These are phyloP conservation scores for Cicer arietinum DNA, from an alignment of 306 rosid species.

Conservation along the genomic window DNA sequence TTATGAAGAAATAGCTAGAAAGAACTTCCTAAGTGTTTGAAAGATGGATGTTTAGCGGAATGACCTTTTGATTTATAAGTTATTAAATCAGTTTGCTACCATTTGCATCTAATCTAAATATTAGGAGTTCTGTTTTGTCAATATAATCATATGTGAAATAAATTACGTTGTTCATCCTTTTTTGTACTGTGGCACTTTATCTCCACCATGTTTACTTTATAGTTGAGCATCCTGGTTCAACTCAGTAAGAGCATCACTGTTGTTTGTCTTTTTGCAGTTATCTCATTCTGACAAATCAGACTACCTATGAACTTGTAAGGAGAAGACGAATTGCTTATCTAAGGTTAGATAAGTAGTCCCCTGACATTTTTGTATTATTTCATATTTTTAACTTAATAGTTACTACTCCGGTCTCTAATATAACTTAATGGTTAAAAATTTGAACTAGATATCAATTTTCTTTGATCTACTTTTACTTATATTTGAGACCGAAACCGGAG, in stretches of 20 bases:
- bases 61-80: conserved; percentile 28
- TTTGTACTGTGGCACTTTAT: conserved; percentile 32
- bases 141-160: conserved; percentile 15
- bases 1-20: conserved; percentile 31
- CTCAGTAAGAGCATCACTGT: conserved; percentile 9
- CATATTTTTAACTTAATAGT: neutral
- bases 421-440: too few relatives aligned
- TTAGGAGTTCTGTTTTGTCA: conserved; percentile 18
- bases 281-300: conserved; percentile 90
- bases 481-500: too few relatives aligned
- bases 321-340: conserved; percentile 91
- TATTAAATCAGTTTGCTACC: conserved; percentile 14
- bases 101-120: conserved; percentile 25
- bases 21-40: conserved; percentile 20
- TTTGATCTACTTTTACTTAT: too few relatives aligned
- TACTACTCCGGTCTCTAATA: too few relatives aligned
- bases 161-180: conserved; percentile 18
- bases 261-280: conserved; percentile 67
- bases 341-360: conserved; percentile 63
- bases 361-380: conserved; percentile 30
- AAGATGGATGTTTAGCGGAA: neutral
- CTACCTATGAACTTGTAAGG: conserved; percentile 91
- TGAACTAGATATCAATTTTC: too few relatives aligned
- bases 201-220: conserved; percentile 29
- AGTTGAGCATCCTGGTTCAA: conserved; percentile 27